phyloP scores from a whole-genome alignment of 2,329 filamentous ascomycete species.

The Acrodontium crateriforme region DNA sequence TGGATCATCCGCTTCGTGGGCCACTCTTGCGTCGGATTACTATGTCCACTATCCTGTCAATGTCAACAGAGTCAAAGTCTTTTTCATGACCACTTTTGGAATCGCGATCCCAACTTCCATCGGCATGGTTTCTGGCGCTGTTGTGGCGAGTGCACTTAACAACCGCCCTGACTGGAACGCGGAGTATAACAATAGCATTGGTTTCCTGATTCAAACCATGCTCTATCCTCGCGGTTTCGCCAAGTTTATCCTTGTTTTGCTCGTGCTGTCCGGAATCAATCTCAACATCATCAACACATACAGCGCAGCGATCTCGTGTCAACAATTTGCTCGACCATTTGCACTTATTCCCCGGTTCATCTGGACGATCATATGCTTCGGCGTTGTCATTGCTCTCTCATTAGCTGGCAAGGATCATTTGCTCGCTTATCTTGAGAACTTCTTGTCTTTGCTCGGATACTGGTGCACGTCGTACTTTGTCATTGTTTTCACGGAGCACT shows the following conservation, averaged over 20 bases:
- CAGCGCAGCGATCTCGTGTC: slow-evolving; percentile 30
- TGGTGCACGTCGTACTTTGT: slow-evolving; percentile 34
- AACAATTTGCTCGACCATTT: slow-evolving; percentile 34
- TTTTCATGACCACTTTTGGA: slow-evolving; percentile 29
- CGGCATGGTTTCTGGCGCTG: slow-evolving; percentile 30
- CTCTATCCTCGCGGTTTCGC: slow-evolving; percentile 34
- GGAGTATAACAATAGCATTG: slow-evolving; percentile 32
- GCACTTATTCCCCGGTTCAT: slow-evolving; percentile 39
- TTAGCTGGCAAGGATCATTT: slow-evolving; percentile 31
- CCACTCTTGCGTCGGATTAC: slow-evolving; percentile 30
- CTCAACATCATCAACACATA: slow-evolving; percentile 29
- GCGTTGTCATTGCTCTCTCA: slow-evolving; percentile 29
- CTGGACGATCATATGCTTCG: slow-evolving; percentile 32
- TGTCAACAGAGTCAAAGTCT: slow-evolving; percentile 26
- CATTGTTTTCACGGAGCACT: slow-evolving; percentile 33
- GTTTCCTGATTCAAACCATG: slow-evolving; percentile 33
- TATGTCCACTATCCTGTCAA: slow-evolving; percentile 30
- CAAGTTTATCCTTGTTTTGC: slow-evolving; percentile 32
- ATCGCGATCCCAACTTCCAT: slow-evolving; percentile 30
- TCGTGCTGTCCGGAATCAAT: slow-evolving; percentile 26
- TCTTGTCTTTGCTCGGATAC: slow-evolving; percentile 33
- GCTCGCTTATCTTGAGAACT: slow-evolving; percentile 30
- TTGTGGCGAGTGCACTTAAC: slow-evolving; percentile 20
- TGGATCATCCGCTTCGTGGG: slow-evolving; percentile 27
- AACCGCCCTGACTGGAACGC: slow-evolving; percentile 28